These are phyloP conservation scores for Porodaedalea pini DNA, from an alignment of 1,284 basidiomycete genomes.

Conservation along the genomic window DNA sequence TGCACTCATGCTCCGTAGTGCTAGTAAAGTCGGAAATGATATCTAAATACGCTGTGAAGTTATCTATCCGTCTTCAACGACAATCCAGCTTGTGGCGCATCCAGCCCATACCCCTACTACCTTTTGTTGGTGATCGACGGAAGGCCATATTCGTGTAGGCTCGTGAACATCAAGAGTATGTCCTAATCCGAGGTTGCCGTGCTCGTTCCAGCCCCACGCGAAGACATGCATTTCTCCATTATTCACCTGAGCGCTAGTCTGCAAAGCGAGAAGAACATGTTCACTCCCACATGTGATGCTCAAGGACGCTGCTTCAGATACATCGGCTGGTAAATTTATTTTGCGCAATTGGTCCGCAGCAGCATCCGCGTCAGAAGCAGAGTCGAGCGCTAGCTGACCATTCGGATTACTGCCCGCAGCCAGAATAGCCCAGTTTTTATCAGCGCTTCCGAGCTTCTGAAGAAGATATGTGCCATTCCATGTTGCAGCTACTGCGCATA, in stretches of 20 bases:
- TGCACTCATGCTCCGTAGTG: no score
- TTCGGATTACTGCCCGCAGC: conserved; percentile 65
- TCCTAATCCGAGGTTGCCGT: conserved; percentile 81
- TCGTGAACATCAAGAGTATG: conserved; percentile 48
- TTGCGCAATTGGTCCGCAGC: conserved; percentile 28
- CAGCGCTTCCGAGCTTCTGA: conserved; percentile 17
- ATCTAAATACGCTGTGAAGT: neutral
- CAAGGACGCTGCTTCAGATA: conserved; percentile 5
- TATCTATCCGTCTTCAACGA: conserved; percentile 21
- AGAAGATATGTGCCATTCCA: conserved; percentile 81
- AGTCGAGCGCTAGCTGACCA: conserved; percentile 62
- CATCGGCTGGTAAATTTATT: conserved; percentile 34
- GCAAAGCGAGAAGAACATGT: conserved; percentile 58
- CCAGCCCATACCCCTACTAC: conserved; percentile 57
- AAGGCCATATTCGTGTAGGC: conserved; percentile 54
- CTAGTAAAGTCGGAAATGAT: no score
- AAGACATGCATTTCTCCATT: conserved; percentile 46
- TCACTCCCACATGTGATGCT: conserved; percentile 71
- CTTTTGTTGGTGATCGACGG: conserved; percentile 19
- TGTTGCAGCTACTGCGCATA: conserved; percentile 54
- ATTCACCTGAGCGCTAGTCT: conserved; percentile 12
- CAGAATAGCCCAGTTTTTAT: conserved; percentile 31
- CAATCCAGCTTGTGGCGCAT: conserved; percentile 73
- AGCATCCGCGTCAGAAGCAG: neutral
- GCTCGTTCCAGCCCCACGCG: conserved; percentile 96